Evolutionary conservation across 305 asterid species (phyloP), one percentile per base, ranked within the genome.

Genomic region (Fraxinus nigra): DNA sequence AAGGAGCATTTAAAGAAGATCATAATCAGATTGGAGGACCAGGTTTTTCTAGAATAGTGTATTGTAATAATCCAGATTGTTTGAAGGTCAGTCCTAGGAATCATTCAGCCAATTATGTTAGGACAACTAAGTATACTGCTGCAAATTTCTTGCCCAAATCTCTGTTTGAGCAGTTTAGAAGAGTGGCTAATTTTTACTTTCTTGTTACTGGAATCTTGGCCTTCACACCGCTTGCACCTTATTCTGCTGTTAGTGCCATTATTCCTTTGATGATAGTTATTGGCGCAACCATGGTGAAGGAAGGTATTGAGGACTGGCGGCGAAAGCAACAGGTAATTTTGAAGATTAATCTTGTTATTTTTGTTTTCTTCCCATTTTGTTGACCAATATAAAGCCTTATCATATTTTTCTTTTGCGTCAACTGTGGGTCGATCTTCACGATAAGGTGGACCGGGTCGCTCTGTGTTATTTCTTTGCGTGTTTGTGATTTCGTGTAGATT

Each of bases 121-220:
- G 90, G 63, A 87, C 90, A 16, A 91, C 98, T 0, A 95, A 95
- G 87, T 95, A 95, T 72, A 95, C 97, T 10, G 81, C 92, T 82
- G 93, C 95, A 70, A 88, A 95, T 78, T 95, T 95, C 89, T 83
- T 95, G 83, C 98, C 98, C 0, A 95, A 95, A 77, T 84, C 98
- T 63, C 87, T 95, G 86, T 95, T 93, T 88, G 98, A 95, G 89
- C 98, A 95, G 97, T 95, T 95, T 76, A 91, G 98, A 73, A 95
- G 98, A 81, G 97, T 93, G 82, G 98, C 98, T 72, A 95, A 95
- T 76, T 95, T 95, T 75, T 95, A 86, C 88, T 95, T 95, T 79
- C 93, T 95, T 80, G 97, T 95, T 34, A 87, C 84, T 77, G 98
- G 97, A 33, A 69, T 82, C 67, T 83, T 95, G 90, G 76, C 98